Percentiles rank a stretch among this genome's conserved stretches.
These are phyloP conservation scores for Eragrostis curvula DNA, from an alignment of 176 grass and related monocot species.

Conservation along the genomic window DNA sequence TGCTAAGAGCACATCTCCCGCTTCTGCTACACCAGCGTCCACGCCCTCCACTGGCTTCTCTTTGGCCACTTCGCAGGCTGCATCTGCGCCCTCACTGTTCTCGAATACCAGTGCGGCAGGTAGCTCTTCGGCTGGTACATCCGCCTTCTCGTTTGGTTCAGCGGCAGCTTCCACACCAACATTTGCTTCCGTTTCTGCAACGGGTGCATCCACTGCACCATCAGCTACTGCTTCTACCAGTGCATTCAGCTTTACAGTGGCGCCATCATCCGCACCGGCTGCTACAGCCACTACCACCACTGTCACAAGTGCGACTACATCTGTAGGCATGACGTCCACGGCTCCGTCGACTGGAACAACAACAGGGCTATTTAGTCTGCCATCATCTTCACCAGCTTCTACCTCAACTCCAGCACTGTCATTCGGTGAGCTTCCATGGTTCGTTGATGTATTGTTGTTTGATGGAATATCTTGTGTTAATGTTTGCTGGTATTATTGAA, in stretches of 20 bases:
- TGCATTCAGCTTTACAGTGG: slow-evolving; percentile 50
- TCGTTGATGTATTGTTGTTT: slow-evolving; percentile 5
- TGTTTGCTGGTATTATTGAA: background rate
- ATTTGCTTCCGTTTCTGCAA: slow-evolving; percentile 36
- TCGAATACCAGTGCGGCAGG: slow-evolving; percentile 40
- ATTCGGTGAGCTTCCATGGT: slow-evolving; percentile 60
- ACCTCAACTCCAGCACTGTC: slow-evolving; percentile 40
- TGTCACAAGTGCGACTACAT: slow-evolving; percentile 47
- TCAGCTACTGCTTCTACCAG: slow-evolving; percentile 29
- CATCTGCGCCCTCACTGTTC: slow-evolving; percentile 51
- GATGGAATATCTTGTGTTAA: slow-evolving; percentile 22
- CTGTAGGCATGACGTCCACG: slow-evolving; percentile 37
- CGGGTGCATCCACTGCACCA: slow-evolving; percentile 35
- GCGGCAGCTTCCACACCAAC: slow-evolving; percentile 44
- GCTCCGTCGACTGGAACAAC: slow-evolving; percentile 45
- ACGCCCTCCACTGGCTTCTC: slow-evolving; percentile 51
- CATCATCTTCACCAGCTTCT: slow-evolving; percentile 48
- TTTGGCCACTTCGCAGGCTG: slow-evolving; percentile 55
- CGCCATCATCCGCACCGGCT: slow-evolving; percentile 42
- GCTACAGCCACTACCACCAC: slow-evolving; percentile 50
- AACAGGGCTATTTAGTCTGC: slow-evolving; percentile 61
- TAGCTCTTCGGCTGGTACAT: slow-evolving; percentile 41
- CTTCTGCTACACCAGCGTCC: slow-evolving; percentile 31
- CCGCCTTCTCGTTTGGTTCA: slow-evolving; percentile 49
- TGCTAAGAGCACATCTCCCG: slow-evolving; percentile 40